Base-by-base conservation (phyloP, 2,329 filamentous ascomycete species). In the Decorospora gaudefroyi region DNA sequence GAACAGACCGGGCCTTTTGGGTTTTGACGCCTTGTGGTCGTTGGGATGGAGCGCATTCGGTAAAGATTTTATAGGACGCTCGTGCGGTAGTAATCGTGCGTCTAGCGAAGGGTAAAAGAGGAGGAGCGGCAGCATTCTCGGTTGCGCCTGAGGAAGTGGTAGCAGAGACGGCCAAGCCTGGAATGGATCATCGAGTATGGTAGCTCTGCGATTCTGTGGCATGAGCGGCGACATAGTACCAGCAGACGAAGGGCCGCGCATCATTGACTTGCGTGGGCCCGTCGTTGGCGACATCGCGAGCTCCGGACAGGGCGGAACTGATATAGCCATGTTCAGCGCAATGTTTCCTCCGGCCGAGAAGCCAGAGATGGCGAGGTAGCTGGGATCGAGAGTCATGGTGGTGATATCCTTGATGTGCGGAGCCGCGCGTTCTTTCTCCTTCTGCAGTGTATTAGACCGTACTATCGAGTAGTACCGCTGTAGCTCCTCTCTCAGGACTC, bases 261-360 rank as follows among this genome's bases (percentile, higher is more conserved):
- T 32, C 12, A 48, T 34, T 8, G 55, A 42, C n/a, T 36, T 28
- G 3, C 42, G 43, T 33, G 30, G 42, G 3, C 28, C 27, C 4
- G 36, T 7, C 1, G 46, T 48, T 4, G 55, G 46, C 6, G 57
- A 56, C 23, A 53, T 42, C 9, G 46, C 28, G 5, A 67, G 48
- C 5, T 61, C 47, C 6, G 55, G 46, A 32, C 64, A 67, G 1
- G 65, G 62, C 6, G 66, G 66, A 4, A 70, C 64, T 16, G 62
- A 65, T 2, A 73, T 49, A 11, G 64, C 71, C 56, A 73, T 68
- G 46, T 74, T 74, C 32, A 76, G 57, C 0, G 74, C 74, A n/a
- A 77, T 70, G 44, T 76, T 77, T 13, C 73, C 74, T 21, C 74
- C 75, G 9, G 70, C 70, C 18, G 71, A 74, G 56, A 76, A 76